A percentile compares a stretch with the other conserved stretches of the same genome.
These are phyloP conservation scores for Russula emetica DNA, from an alignment of 768 basidiomycete genomes.

Conservation along the genomic window DNA sequence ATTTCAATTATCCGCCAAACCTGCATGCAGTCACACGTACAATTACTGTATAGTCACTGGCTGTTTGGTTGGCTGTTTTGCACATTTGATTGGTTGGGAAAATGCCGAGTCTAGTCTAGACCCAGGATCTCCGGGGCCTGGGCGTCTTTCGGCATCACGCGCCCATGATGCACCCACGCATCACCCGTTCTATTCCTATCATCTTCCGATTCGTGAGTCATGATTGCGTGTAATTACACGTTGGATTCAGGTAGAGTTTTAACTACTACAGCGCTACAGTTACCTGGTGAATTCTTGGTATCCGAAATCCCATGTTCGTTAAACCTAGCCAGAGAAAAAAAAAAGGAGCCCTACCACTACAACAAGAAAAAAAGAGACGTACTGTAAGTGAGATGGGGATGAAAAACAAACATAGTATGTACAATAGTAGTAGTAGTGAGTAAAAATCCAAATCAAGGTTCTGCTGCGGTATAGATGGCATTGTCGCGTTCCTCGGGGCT, in stretches of 20 bases:
- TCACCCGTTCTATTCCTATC: neutral
- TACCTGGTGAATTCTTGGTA: neutral
- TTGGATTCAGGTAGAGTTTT: neutral
- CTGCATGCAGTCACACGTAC: too few relatives aligned
- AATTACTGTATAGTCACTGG: too few relatives aligned
- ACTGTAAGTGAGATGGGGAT: neutral
- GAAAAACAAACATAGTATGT: neutral
- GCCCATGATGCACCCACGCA: neutral
- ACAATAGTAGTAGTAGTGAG: neutral
- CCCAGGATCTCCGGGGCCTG: too few relatives aligned
- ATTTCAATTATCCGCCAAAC: too few relatives aligned
- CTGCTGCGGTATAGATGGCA: slow-evolving; percentile 25
- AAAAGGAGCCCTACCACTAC: neutral
- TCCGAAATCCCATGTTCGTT: neutral
- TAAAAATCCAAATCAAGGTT: slow-evolving; percentile 12
- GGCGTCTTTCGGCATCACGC: too few relatives aligned
- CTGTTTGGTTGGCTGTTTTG: too few relatives aligned
- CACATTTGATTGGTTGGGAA: neutral
- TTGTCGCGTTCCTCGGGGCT: slow-evolving; percentile 23
- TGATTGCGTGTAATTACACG: neutral
- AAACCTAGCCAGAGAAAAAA: neutral
- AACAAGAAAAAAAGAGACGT: neutral
- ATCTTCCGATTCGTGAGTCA: neutral
- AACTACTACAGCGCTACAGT: too few relatives aligned
- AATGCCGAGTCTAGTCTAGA: too few relatives aligned